These are phyloP conservation scores for sorghum (Sorghum bicolor) DNA, from an alignment of 176 grass and related monocot genomes.

Conservation along the genomic window DNA sequence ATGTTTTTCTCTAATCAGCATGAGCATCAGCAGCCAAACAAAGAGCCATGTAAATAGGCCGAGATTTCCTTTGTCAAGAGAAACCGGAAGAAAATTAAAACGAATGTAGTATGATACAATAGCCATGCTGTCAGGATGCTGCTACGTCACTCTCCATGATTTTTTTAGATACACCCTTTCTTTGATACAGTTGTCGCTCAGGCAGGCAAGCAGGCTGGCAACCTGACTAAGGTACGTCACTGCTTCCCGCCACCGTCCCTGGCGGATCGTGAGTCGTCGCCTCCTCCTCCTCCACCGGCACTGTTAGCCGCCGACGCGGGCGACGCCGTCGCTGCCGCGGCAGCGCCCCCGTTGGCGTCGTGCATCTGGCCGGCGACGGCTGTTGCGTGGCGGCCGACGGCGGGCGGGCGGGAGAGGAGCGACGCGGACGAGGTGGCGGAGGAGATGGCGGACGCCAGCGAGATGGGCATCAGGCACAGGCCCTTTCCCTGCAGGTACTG, in stretches of 20 bases:
- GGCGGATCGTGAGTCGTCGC: not conserved
- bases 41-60: too few relatives aligned
- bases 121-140: not conserved
- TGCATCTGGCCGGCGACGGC: not conserved
- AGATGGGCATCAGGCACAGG: conserved; percentile 99
- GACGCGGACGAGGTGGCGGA: conserved; percentile 59
- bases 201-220: not conserved
- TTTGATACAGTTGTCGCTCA: not conserved
- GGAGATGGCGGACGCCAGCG: conserved; percentile 91
- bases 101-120: not conserved
- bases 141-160: not conserved
- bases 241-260: not conserved
- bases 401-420: conserved; percentile 40
- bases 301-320: not conserved
- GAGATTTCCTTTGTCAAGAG: not conserved
- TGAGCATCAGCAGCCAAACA: too few relatives aligned
- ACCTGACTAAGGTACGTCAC: not conserved
- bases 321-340: not conserved
- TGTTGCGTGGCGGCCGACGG: not conserved
- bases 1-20: too few relatives aligned
- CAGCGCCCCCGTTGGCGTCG: not conserved
- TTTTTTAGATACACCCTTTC: conserved; percentile 4
- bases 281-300: not conserved
- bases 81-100: not conserved
- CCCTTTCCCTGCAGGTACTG: conserved; percentile 97